Conservation (phyloP, 164 flowering plant genomes). For the Pachysandra terminalis region DNA sequence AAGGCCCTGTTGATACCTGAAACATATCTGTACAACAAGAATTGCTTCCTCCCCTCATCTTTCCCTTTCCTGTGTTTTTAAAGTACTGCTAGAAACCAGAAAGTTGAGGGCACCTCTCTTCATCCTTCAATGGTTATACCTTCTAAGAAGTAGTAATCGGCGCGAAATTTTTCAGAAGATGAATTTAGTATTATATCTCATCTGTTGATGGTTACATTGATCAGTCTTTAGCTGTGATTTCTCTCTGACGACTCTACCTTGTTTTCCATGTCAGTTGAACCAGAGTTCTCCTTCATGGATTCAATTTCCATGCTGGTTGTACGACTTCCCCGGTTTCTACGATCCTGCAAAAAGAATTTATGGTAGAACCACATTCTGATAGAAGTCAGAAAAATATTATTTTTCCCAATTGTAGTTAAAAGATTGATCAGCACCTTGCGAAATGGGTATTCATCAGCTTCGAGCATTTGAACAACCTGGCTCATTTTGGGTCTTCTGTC, state of each 20-base stretch:
- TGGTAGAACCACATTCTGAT: not conserved
- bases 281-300: conserved; percentile 7
- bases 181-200: not conserved
- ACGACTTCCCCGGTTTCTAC: conserved; percentile 8
- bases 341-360: conserved; percentile 7
- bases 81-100: not conserved
- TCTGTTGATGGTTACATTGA: not conserved
- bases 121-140: conserved; percentile 1
- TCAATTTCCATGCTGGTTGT: conserved; percentile 13
- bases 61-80: not conserved
- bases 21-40: conserved; percentile 15
- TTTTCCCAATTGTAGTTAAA: not conserved
- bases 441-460: conserved; percentile 33
- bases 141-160: not conserved
- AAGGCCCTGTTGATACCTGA: conserved; percentile 8
- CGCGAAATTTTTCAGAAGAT: too few relatives aligned
- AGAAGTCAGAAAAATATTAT: too few relatives aligned
- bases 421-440: conserved; percentile 25
- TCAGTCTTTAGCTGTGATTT: conserved; percentile 6
- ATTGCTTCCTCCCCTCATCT: not conserved
- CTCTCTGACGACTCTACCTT: not conserved
- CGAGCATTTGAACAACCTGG: conserved; percentile 39
- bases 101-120: not conserved
- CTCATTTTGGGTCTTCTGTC: conserved; percentile 44
- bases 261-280: conserved; percentile 5